Percentiles rank a stretch among this genome's conserved stretches.
These are phyloP conservation scores for Dryas octopetala DNA, from an alignment of 306 rosid species.

Conservation along the genomic window DNA sequence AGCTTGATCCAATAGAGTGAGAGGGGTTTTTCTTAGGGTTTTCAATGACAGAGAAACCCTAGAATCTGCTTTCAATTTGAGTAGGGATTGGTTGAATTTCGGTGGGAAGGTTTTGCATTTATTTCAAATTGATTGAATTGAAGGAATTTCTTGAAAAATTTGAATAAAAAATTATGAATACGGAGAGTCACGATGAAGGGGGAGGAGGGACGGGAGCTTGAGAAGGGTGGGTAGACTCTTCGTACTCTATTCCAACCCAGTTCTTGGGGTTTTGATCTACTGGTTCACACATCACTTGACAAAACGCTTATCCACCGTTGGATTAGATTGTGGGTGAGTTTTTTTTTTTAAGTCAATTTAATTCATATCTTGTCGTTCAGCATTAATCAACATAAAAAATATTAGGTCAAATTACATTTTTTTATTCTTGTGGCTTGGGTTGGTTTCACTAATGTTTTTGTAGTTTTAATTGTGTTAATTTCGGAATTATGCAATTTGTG, in stretches of 20 bases:
- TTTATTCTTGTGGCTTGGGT: too few species aligned
- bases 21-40: constrained; percentile 23
- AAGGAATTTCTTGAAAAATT: background rate
- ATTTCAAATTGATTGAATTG: constrained; percentile 7
- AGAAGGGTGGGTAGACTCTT: constrained; percentile 30
- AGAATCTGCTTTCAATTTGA: constrained; percentile 12
- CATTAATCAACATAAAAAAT: too few species aligned
- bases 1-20: constrained; percentile 2
- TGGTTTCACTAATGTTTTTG: too few species aligned
- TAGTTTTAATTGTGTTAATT: too few species aligned
- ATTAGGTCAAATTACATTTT: too few species aligned
- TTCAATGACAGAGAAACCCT: constrained; percentile 28
- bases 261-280: constrained; percentile 12
- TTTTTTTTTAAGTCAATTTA: too few species aligned
- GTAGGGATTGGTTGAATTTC: background rate
- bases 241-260: constrained; percentile 33
- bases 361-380: too few species aligned
- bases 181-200: constrained; percentile 5
- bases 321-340: background rate
- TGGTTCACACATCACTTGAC: background rate
- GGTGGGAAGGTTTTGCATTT: constrained; percentile 1
- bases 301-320: background rate
- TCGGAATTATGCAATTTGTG: too few species aligned
- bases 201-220: constrained; percentile 27
- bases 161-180: background rate